Base-by-base conservation (phyloP, 768 basidiomycete species). In the Suillus brevipes region DNA sequence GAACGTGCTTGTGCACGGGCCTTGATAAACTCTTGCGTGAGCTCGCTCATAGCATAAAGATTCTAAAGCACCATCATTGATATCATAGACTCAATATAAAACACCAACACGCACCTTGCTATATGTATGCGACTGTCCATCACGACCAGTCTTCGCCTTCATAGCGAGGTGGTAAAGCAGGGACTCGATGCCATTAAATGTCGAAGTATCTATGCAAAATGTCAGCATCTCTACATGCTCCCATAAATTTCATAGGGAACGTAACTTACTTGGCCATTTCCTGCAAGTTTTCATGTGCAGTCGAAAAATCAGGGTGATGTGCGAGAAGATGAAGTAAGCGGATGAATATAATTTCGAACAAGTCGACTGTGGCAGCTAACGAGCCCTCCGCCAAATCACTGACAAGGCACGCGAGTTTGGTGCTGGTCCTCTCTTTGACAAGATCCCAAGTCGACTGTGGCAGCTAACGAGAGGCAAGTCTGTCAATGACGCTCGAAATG, bases 371-470 rank as follows among this genome's bases (percentile, higher is more conserved):
- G 36, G 85, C 70, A 16, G 79, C 90, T 87, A 72, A 40, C 5
- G 13, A 66, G 1, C 97, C 14, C 88, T 99, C 43, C 87, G 97
- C 60, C 97, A 99, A 75, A 99, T 99, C 72, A 99, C 97, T 18
- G 97, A 99, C 84, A 97, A 98, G 76, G 97, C 97, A 67, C 90
- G 97, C 69, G 95, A 99, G 72, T 98, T 99, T 65, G 97, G 97
- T 60, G 96, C 97, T 42, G 97, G 96, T 34, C 97, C 97, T 20
- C 83, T 99, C 7, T 99, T 99, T 77, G 97, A 99, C 81, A 99
- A 99, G 55, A 99, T 99, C 66, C 83, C 60, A 86, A 78, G n/a
- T 88, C 83, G 18, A 93, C 78, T 50, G 84, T 82, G 36, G 85
- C 70, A 16, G 79, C 90, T 87, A 72, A 40, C 8, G 13, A 66